phyloP scores from a whole-genome alignment of 2,329 filamentous ascomycete species.

The Lasiodiplodia citricola region DNA sequence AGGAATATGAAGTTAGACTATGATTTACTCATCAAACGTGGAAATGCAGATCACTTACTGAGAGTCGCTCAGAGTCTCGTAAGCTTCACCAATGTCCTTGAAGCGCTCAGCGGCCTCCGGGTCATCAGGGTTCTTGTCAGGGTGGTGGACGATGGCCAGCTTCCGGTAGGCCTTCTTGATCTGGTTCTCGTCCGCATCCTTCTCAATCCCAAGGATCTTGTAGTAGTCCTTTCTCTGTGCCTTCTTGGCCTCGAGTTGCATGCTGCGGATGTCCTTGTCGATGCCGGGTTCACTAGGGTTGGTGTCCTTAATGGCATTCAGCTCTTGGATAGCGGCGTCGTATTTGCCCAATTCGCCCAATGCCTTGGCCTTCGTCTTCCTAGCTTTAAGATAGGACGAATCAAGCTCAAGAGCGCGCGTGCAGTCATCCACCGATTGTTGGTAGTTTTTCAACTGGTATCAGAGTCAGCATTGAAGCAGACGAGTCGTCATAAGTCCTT shows the following conservation, averaged over 20 bases:
- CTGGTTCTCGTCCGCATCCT: slow-evolving; percentile 80
- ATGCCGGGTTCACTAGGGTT: slow-evolving; percentile 83
- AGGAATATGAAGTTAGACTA: neutral
- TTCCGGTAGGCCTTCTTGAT: slow-evolving; percentile 98
- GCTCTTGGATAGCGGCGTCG: slow-evolving; percentile 89
- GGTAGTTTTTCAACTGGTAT: slow-evolving; percentile 78
- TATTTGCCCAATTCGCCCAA: slow-evolving; percentile 84
- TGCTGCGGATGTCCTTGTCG: slow-evolving; percentile 82
- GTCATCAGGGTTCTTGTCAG: slow-evolving; percentile 95
- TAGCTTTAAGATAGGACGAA: slow-evolving; percentile 83
- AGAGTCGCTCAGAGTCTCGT: slow-evolving; percentile 92
- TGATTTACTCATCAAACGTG: neutral
- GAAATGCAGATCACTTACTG: slow-evolving; percentile 67
- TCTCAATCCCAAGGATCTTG: slow-evolving; percentile 89
- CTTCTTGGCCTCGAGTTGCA: slow-evolving; percentile 97
- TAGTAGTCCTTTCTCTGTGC: slow-evolving; percentile 97
- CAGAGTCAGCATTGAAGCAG: slow-evolving; percentile 16
- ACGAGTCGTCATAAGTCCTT: slow-evolving; percentile 19
- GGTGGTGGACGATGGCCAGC: slow-evolving; percentile 90
- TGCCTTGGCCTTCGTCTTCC: slow-evolving; percentile 92
- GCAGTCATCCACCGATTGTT: slow-evolving; percentile 82
- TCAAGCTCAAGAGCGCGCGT: slow-evolving; percentile 84
- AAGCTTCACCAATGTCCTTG: slow-evolving; percentile 97
- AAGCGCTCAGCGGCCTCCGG: slow-evolving; percentile 85
- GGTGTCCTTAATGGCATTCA: slow-evolving; percentile 82